Base-by-base conservation (phyloP, 257 asterid genomes). In the Solanum sejunctum region DNA sequence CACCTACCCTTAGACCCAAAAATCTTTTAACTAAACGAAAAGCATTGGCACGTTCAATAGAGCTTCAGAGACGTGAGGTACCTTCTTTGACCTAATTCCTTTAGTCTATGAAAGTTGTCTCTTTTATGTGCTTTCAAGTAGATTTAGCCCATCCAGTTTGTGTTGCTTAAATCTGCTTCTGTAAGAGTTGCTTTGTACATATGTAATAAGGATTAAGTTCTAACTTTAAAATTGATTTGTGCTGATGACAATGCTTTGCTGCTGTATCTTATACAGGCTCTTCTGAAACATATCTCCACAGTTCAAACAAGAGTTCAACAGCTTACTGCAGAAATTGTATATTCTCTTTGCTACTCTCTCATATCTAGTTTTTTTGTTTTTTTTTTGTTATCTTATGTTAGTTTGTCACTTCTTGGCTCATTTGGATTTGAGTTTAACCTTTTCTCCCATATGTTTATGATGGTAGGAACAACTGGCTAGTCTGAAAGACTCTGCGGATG, bases 21-120 rank as follows among this genome's bases (percentile, higher is more conserved):
- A 95, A 97, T 86, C 98, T 97, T 83, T 87, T 97, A 90, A 95
- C 98, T 5, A 97, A 95, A 89, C 88, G 99, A 87, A 94, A 97
- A 85, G 98, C 99, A 52, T 90, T 95, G 90, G 98, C 98, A 12
- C 98, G 99, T 71, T 97, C 99, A 45, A 94, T 95, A 78, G 99
- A 97, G 88, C 97, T 97, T 88, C 99, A 97, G 85, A 94, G 98
- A 88, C 97, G 90, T 12, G 91, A 95, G 99, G 99, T 96, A 89
- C 86, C 72, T 80, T 71, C 15, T 79, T 77, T 61, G 26, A 64
- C 56, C 55, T 43, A 72, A 16, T 77, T 28, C 15, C 82, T 45
- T 60, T 39, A 16, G 32, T 85, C 17, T 71, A 11, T 13, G 3
- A 23, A 49, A 70, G 10, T 39, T 23, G 1, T 20, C 39, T 66